Conservation (phyloP, 192 early-diverging fungal genomes). For the Dimargaris xerosporica region DNA sequence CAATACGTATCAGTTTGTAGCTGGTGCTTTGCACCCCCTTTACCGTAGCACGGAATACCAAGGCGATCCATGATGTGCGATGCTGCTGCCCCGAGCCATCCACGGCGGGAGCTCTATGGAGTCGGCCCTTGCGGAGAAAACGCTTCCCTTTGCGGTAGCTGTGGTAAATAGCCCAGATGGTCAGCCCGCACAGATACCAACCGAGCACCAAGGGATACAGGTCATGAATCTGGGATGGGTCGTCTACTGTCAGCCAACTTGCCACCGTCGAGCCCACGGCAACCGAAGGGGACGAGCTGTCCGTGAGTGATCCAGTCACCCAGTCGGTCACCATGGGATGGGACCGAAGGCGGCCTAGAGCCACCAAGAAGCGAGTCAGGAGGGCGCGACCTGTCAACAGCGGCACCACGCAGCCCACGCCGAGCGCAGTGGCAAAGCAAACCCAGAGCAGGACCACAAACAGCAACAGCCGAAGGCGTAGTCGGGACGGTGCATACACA, state of each 20-base stretch:
- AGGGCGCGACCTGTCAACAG: constrained; percentile 20
- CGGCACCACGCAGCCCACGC: constrained; percentile 14
- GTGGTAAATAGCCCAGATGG: constrained; percentile 13
- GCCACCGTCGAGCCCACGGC: no score
- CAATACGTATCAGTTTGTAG: no score
- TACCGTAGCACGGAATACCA: no score
- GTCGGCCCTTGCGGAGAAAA: neutral
- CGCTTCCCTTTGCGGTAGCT: constrained; percentile 9
- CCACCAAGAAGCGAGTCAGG: constrained; percentile 25
- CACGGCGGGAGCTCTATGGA: no score
- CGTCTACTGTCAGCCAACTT: neutral
- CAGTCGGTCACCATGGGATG: no score
- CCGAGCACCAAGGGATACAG: constrained; percentile 61
- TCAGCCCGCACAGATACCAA: constrained; percentile 33
- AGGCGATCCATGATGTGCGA: no score
- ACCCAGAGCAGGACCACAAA: constrained; percentile 39
- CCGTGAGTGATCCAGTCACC: no score
- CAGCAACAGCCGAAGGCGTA: constrained; percentile 38
- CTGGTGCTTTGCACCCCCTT: no score
- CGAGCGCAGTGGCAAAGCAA: constrained; percentile 2
- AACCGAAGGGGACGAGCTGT: no score
- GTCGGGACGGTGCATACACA: constrained; percentile 68
- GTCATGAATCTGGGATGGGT: constrained; percentile 47
- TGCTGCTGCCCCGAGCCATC: no score
- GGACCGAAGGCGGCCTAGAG: neutral